phyloP scores from a whole-genome alignment of 345 rosid species.

The Anastatica hierochuntica region DNA sequence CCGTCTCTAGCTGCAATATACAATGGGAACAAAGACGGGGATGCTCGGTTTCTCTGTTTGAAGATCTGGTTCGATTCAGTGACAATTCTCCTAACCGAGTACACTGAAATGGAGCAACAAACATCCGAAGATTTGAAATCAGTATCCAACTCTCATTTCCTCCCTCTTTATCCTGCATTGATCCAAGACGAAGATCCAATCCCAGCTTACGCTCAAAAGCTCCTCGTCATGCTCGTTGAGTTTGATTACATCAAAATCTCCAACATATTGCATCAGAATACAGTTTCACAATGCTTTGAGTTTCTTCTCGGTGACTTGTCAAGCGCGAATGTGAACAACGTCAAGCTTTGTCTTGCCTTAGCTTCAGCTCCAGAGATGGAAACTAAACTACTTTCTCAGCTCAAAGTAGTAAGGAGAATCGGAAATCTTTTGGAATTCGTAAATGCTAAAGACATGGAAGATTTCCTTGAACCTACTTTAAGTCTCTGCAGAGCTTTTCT shows the following conservation, averaged over 20 bases:
- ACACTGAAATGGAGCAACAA: constrained; percentile 39
- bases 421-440: constrained; percentile 87
- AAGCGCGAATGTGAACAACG: constrained; percentile 77
- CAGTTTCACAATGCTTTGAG: constrained; percentile 81
- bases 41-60: constrained; percentile 85
- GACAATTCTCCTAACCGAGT: constrained; percentile 62
- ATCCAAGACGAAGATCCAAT: constrained; percentile 97
- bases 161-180: constrained; percentile 84
- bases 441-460: constrained; percentile 89
- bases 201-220: constrained; percentile 93
- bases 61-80: constrained; percentile 81
- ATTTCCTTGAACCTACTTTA: constrained; percentile 87
- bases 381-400: constrained; percentile 68
- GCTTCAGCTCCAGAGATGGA: constrained; percentile 97
- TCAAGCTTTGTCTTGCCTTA: constrained; percentile 81
- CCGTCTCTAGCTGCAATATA: constrained; percentile 71
- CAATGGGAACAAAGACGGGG: constrained; percentile 87
- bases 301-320: constrained; percentile 88
- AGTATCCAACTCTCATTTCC: constrained; percentile 73
- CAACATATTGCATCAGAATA: constrained; percentile 69
- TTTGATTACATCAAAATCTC: constrained; percentile 56
- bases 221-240: constrained; percentile 89
- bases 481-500: constrained; percentile 75
- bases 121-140: constrained; percentile 51
- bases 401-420: constrained; percentile 70